phyloP scores from a whole-genome alignment of 192 early-diverging fungal species.

The Coemansia sp. region DNA sequence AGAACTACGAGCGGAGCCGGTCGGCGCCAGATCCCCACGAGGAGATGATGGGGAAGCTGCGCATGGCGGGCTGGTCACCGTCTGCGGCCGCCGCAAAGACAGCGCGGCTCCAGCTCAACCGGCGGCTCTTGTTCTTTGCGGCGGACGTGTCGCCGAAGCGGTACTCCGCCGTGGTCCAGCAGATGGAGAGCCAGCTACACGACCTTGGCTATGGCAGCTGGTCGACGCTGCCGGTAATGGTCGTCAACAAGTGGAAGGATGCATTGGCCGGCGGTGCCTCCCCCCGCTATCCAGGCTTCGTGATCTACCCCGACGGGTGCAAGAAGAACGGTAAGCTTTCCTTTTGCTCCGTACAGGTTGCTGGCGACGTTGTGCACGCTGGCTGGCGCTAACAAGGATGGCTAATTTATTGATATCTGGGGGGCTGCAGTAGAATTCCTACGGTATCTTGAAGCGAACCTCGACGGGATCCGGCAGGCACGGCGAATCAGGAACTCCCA shows the following conservation, averaged over 20 bases:
- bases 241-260: conserved; percentile 20
- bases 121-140: conserved; percentile 27
- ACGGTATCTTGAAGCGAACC: conserved; percentile 11
- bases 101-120: conserved; percentile 7
- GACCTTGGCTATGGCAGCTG: conserved; percentile 26
- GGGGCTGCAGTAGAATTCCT: conserved; percentile 1
- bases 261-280: conserved; percentile 6
- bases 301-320: conserved; percentile 14
- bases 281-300: conserved; percentile 33
- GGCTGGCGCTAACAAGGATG: no score
- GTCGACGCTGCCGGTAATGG: conserved; percentile 37
- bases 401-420: background rate
- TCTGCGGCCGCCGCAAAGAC: background rate
- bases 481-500: conserved; percentile 1
- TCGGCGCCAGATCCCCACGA: conserved; percentile 5
- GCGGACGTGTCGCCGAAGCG: conserved; percentile 9
- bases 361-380: background rate
- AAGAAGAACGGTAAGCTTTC: conserved; percentile 5
- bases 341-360: background rate
- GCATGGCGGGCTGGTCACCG: conserved; percentile 8
- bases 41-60: conserved; percentile 10
- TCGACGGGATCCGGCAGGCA: conserved; percentile 6
- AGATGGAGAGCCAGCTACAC: conserved; percentile 23
- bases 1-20: conserved; percentile 12
- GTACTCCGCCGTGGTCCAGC: conserved; percentile 3